Evolutionary conservation across 2,329 filamentous ascomycete genomes (phyloP).

Genomic region (Macrophomina tecta): DNA sequence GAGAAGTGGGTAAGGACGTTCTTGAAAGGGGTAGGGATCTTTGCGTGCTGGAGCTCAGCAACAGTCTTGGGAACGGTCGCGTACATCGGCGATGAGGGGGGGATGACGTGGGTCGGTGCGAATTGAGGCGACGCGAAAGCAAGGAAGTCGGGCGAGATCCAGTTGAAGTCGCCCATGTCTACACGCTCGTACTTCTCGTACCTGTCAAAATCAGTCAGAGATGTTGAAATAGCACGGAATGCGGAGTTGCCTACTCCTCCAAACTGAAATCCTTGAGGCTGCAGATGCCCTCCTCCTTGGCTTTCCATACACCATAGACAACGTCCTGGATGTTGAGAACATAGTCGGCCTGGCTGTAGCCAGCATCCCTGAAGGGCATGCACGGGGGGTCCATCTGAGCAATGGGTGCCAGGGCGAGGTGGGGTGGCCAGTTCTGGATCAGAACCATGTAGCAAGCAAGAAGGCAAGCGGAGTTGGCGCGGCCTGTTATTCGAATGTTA

Average conservation of each 20-base stretch:
- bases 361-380: slow-evolving; percentile 98
- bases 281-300: slow-evolving; percentile 93
- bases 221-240: too few species aligned
- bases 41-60: slow-evolving; percentile 72
- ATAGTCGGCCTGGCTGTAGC: slow-evolving; percentile 98
- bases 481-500: slow-evolving; percentile 58
- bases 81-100: slow-evolving; percentile 74
- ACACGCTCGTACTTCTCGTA: slow-evolving; percentile 96
- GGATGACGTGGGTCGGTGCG: slow-evolving; percentile 73
- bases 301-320: slow-evolving; percentile 98
- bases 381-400: slow-evolving; percentile 95
- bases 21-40: slow-evolving; percentile 86
- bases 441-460: slow-evolving; percentile 98
- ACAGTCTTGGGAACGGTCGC: slow-evolving; percentile 75
- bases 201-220: slow-evolving; percentile 47
- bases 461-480: slow-evolving; percentile 92
- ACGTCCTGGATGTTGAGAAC: slow-evolving; percentile 95
- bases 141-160: slow-evolving; percentile 93
- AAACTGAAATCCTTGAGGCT: slow-evolving; percentile 92
- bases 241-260: slow-evolving; percentile 68
- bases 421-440: slow-evolving; percentile 96
- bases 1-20: slow-evolving; percentile 92
- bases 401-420: slow-evolving; percentile 92
- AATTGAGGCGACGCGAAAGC: slow-evolving; percentile 96
- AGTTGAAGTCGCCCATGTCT: slow-evolving; percentile 99